These are phyloP conservation scores for Baorangia bicolor DNA, from an alignment of 768 basidiomycete species.

Conservation along the genomic window DNA sequence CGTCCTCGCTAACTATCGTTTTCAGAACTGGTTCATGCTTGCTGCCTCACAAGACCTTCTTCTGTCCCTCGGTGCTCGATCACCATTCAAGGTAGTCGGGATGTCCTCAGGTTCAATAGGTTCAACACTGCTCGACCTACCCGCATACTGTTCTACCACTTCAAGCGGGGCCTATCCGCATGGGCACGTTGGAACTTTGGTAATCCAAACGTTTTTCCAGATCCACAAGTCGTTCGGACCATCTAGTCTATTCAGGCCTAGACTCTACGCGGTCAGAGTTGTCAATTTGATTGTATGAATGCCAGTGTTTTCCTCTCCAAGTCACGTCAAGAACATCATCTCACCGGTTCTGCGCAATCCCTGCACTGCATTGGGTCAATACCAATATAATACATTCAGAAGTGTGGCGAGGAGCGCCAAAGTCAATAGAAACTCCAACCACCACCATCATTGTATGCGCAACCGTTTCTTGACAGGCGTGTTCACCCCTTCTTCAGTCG, in stretches of 20 bases:
- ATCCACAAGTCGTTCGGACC: not conserved
- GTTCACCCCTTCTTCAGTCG: slow-evolving; percentile 11
- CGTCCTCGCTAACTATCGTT: too few relatives aligned
- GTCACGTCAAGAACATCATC: not conserved
- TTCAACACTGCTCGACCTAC: too few relatives aligned
- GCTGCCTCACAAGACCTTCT: too few relatives aligned
- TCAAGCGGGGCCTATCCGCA: not conserved
- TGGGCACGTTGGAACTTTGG: not conserved
- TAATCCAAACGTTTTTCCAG: not conserved
- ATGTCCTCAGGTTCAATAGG: too few relatives aligned
- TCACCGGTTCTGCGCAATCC: too few relatives aligned
- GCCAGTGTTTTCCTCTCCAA: not conserved
- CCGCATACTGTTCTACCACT: not conserved
- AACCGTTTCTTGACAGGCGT: slow-evolving; percentile 29
- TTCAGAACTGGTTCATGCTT: too few relatives aligned
- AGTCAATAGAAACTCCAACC: not conserved
- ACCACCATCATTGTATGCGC: slow-evolving; percentile 8
- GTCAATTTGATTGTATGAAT: not conserved
- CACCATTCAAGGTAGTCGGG: too few relatives aligned
- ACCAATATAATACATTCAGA: not conserved
- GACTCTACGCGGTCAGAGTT: not conserved
- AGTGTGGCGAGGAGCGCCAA: not conserved
- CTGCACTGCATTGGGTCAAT: too few relatives aligned
- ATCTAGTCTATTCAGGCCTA: not conserved
- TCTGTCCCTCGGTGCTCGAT: too few relatives aligned